Percentiles rank a stretch among this genome's conserved stretches.
Evolutionary conservation across 2,329 filamentous ascomycete species (phyloP).

Genomic region (Colletotrichum eleusines): DNA sequence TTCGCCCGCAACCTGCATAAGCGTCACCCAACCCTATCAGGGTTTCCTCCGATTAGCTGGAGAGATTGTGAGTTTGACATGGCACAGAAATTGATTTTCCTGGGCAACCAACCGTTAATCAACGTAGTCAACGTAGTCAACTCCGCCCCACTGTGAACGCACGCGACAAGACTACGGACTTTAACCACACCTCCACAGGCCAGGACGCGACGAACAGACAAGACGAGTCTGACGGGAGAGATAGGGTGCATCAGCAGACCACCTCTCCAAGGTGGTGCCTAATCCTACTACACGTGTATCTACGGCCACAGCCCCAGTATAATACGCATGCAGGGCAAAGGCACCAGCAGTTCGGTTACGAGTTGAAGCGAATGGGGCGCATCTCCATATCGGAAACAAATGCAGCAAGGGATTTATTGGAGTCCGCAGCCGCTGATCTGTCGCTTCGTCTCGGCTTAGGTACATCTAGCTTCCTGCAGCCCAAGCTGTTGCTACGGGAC

Average conservation of each 20-base stretch:
- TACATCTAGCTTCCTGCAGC: background rate
- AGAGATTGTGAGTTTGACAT: conserved; percentile 18
- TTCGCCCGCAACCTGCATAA: conserved; percentile 40
- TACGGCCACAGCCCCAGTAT: conserved; percentile 3
- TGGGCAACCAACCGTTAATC: conserved; percentile 12
- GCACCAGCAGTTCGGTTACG: conserved; percentile 21
- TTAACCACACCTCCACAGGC: conserved; percentile 36
- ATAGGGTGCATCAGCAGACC: conserved; percentile 1
- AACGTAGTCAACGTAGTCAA: background rate
- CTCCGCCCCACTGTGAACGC: background rate
- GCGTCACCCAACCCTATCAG: conserved; percentile 38
- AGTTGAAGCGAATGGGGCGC: conserved; percentile 13
- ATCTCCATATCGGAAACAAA: conserved; percentile 1
- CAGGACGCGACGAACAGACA: background rate
- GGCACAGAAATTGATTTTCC: conserved; percentile 13
- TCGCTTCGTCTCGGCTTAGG: background rate
- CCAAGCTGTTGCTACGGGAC: background rate
- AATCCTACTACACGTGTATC: background rate
- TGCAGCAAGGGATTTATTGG: conserved; percentile 3
- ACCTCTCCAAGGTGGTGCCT: background rate
- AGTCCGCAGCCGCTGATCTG: conserved; percentile 14
- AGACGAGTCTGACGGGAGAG: conserved; percentile 14
- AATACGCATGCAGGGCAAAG: conserved; percentile 28
- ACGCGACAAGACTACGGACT: conserved; percentile 32
- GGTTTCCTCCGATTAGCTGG: conserved; percentile 34